Percentiles rank a stretch among this genome's conserved stretches.
Conservation (phyloP, 73 alveolate genomes). For the Symbiodinium natans region DNA sequence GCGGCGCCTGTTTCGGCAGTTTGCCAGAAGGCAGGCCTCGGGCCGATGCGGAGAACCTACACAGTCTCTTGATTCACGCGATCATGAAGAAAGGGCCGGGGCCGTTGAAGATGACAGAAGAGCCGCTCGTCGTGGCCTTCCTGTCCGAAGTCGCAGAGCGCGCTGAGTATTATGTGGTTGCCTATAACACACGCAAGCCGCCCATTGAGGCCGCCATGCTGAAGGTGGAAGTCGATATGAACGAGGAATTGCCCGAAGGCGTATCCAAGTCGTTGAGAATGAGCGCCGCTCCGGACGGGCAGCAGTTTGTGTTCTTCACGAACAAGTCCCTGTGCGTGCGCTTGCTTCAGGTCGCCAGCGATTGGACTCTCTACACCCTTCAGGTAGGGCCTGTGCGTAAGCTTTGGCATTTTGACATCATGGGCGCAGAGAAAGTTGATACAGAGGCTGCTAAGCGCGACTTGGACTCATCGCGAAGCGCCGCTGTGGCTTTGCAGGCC, state of each 20-base stretch:
- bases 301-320: no score
- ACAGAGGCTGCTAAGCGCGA: neutral
- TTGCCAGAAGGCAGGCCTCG: no score
- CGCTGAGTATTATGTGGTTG: neutral
- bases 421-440: neutral
- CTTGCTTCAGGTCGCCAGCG: neutral
- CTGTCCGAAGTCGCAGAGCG: no score
- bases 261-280: no score
- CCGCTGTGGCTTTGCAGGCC: neutral
- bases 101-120: no score
- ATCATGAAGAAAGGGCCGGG: no score
- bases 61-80: no score
- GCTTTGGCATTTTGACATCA: neutral
- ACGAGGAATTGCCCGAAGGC: neutral
- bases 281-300: no score
- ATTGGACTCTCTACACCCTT: neutral
- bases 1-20: no score
- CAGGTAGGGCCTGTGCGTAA: neutral
- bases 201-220: slow-evolving; percentile 20
- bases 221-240: neutral
- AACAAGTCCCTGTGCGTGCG: neutral
- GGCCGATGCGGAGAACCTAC: no score
- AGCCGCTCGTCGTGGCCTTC: no score
- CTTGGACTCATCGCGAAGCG: neutral
- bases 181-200: slow-evolving; percentile 24